Base-by-base conservation (phyloP, 2,329 filamentous ascomycete genomes). In the Huntiella omanensis region DNA sequence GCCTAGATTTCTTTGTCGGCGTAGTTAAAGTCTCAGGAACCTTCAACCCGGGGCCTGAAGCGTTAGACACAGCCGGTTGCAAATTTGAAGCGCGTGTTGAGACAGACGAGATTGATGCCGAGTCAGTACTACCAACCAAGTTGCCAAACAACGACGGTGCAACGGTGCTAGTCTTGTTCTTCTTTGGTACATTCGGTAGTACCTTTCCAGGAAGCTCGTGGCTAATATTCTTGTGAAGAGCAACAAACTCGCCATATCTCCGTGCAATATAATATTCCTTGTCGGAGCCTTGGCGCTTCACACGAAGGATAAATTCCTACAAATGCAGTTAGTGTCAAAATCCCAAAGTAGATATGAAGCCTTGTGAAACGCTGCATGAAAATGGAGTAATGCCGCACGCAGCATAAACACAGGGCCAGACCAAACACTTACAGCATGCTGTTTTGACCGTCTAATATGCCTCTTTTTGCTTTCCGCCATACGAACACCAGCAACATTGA, bases 401-500 rank as follows among this genome's bases (percentile, higher is more conserved):
- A 4, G 22, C 22, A 28, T 28, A 28, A 28, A 28, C 22, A 33
- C 39, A 38, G 8, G n/a, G 32, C 32, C 12, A 17, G 22, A 39
- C n/a, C 16, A 39, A 39, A 35, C 11, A 65, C 78, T 62, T 64
- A 85, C 83, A 45, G 91, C 85, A 67, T 96, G 88, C 55, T 86
- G 22, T 28, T 28, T 28, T 28, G 22, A 28, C 6, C 22, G 22
- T 28, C 22, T 28, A 28, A 28, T 28, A 28, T 28, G 22, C 22
- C 22, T 28, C 22, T 28, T 28, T 8, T 28, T 28, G 7, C 22
- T 28, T 28, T 28, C 22, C 6, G 75, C 81, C 19, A 84, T 77
- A 51, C 87, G 75, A 43, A 96, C 91, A 36, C 80, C 86, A 8
- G 88, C 84, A 43, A 98, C 80, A 59, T 98, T 98, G 53, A 95